Evolutionary conservation across 2,329 filamentous ascomycete genomes (phyloP).

Genomic region (Arthrobotrys sphaeroides): DNA sequence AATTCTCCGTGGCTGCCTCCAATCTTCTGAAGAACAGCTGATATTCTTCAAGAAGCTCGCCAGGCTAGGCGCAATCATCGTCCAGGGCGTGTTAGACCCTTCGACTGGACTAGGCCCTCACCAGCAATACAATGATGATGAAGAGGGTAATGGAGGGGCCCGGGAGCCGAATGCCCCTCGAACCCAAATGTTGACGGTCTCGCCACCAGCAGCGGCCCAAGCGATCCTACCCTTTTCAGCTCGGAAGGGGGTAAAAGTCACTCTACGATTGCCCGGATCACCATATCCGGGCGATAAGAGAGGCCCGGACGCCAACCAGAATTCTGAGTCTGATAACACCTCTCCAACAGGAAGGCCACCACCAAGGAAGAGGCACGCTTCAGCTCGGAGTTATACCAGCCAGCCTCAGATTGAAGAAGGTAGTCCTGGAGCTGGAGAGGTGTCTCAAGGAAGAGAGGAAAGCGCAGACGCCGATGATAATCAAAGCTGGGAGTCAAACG

Average conservation of each 20-base stretch:
- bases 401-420: not conserved
- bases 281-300: not conserved
- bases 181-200: not conserved
- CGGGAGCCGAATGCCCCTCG: not conserved
- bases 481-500: too few species aligned
- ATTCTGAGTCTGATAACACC: not conserved
- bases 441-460: too few species aligned
- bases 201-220: not conserved
- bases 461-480: too few species aligned
- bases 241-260: not conserved
- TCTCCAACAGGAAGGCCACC: not conserved
- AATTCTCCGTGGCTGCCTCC: constrained; percentile 21
- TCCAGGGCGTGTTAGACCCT: not conserved
- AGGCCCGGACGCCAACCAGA: not conserved
- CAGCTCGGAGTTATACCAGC: not conserved
- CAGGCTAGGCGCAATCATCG: not conserved
- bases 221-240: not conserved
- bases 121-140: not conserved
- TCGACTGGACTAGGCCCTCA: not conserved
- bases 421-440: not conserved
- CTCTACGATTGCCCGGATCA: not conserved
- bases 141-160: not conserved
- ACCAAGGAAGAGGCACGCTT: not conserved
- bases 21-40: not conserved
- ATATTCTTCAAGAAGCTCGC: constrained; percentile 2